A percentile compares a stretch with the other conserved stretches of the same genome.
Evolutionary conservation across 176 grass and related monocot species (phyloP).

Genomic region (Ensete ventricosum): DNA sequence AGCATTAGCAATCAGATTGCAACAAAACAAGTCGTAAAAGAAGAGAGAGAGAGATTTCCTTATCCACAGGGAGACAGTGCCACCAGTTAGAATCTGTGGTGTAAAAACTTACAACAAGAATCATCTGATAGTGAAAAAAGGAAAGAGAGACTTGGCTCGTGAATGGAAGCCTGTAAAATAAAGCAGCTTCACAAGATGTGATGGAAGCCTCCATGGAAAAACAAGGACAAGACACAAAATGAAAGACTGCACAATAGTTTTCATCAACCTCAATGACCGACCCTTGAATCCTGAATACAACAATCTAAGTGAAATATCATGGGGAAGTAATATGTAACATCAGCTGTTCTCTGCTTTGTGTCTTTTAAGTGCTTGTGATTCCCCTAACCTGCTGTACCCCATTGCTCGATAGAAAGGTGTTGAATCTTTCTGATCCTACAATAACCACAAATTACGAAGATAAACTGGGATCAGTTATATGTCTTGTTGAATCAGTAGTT

Average conservation of each 20-base stretch:
- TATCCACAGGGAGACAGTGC: background rate
- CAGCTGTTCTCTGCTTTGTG: constrained; percentile 17
- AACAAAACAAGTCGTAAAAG: no score
- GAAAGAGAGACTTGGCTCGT: background rate
- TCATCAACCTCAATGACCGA: background rate
- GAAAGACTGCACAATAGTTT: constrained; percentile 12
- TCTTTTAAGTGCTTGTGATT: constrained; percentile 40
- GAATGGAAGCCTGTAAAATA: constrained; percentile 18
- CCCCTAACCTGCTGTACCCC: constrained; percentile 18
- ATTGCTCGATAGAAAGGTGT: constrained; percentile 21
- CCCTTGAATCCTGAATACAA: background rate
- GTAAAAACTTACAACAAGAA: background rate
- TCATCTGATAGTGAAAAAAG: background rate
- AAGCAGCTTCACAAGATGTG: constrained; percentile 27
- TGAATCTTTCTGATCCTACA: constrained; percentile 7
- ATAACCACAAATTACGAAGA: background rate
- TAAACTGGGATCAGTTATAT: background rate
- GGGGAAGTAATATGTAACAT: constrained; percentile 2
- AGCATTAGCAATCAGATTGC: no score
- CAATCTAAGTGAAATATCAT: background rate
- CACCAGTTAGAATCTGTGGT: constrained; percentile 8
- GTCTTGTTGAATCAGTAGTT: background rate
- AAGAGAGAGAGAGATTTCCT: no score
- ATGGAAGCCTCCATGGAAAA: constrained; percentile 13
- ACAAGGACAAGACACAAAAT: constrained; percentile 2